Percentiles rank a stretch among this genome's conserved stretches.
These are phyloP conservation scores for Delitschia confertaspora DNA, from an alignment of 495 filamentous ascomycete genomes.

Conservation along the genomic window DNA sequence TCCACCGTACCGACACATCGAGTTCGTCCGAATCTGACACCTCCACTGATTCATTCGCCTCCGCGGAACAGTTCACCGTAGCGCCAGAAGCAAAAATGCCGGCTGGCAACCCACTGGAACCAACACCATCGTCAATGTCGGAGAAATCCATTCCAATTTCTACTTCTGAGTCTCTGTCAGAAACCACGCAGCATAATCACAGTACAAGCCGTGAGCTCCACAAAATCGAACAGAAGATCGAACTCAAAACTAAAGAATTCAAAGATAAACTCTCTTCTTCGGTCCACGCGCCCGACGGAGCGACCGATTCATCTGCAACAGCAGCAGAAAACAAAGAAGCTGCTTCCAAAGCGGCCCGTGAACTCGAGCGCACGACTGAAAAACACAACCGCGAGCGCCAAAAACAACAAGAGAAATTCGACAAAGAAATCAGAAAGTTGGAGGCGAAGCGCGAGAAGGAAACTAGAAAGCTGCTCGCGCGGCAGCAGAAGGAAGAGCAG, in stretches of 20 bases:
- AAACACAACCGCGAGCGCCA: slow-evolving; percentile 51
- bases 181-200: slow-evolving; percentile 29
- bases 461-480: slow-evolving; percentile 31
- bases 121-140: slow-evolving; percentile 7
- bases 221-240: slow-evolving; percentile 63
- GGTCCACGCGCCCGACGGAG: too few relatives aligned
- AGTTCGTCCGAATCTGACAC: slow-evolving; percentile 14
- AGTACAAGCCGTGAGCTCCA: slow-evolving; percentile 61
- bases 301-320: slow-evolving; percentile 40
- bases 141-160: slow-evolving; percentile 20
- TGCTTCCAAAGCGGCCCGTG: slow-evolving; percentile 34
- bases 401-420: slow-evolving; percentile 57
- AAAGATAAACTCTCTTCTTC: slow-evolving; percentile 66
- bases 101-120: neutral
- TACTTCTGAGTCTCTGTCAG: slow-evolving; percentile 30
- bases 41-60: slow-evolving; percentile 32
- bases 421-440: slow-evolving; percentile 53
- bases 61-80: slow-evolving; percentile 31
- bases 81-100: slow-evolving; percentile 8
- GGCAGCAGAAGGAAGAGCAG: slow-evolving; percentile 32
- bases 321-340: slow-evolving; percentile 47
- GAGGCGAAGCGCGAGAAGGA: slow-evolving; percentile 44
- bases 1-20: slow-evolving; percentile 12
- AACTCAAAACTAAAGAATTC: slow-evolving; percentile 58
- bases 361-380: slow-evolving; percentile 45